phyloP scores from a whole-genome alignment of 345 rosid genomes.

The Heritiera fomes region DNA sequence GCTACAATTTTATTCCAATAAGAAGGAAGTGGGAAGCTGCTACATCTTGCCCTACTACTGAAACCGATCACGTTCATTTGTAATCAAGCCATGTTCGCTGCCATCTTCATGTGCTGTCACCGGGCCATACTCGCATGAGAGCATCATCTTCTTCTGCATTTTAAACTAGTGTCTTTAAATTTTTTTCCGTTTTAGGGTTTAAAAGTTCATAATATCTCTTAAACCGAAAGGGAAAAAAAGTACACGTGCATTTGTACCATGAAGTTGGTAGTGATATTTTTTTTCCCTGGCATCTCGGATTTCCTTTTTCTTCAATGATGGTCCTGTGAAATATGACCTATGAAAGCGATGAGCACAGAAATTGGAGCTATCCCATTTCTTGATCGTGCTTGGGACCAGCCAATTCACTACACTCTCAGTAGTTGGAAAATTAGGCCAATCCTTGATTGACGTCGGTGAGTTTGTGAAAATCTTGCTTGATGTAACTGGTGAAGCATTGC shows the following conservation, averaged over 20 bases:
- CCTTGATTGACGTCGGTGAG: slow-evolving; percentile 3
- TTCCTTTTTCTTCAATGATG: background rate
- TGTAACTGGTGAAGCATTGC: background rate
- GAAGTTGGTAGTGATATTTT: background rate
- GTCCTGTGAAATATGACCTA: background rate
- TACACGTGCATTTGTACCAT: background rate
- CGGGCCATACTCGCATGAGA: background rate
- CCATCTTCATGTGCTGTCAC: background rate
- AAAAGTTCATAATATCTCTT: background rate
- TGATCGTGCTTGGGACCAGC: slow-evolving; percentile 4
- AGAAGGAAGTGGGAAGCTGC: background rate
- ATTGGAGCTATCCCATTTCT: background rate
- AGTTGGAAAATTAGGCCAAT: background rate
- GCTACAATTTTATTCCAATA: background rate
- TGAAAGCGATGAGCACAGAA: slow-evolving; percentile 12
- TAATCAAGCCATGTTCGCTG: background rate
- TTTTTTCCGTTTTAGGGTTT: background rate
- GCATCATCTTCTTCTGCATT: background rate
- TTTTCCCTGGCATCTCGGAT: background rate
- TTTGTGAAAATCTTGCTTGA: too few species aligned
- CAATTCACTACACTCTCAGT: background rate
- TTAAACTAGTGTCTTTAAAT: background rate
- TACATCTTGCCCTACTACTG: slow-evolving; percentile 1
- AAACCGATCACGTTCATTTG: background rate
- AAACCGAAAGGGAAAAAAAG: background rate